Conservation (phyloP, 2,329 filamentous ascomycete genomes). For the Microdochium trichocladiopsis region DNA sequence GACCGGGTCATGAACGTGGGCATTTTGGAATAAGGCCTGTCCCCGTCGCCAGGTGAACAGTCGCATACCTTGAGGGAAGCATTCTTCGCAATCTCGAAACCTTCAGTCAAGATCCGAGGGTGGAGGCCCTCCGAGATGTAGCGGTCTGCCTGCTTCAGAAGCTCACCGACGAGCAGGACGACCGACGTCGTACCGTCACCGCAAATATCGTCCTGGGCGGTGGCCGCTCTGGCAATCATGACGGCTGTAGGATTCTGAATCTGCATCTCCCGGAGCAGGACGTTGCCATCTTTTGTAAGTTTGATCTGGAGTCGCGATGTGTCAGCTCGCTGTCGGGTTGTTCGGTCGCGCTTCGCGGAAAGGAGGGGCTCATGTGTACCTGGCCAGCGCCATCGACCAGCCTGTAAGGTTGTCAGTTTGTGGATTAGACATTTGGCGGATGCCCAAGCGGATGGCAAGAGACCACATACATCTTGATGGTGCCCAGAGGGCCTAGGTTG, state of each 20-base stretch:
- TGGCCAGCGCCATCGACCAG: constrained; percentile 64
- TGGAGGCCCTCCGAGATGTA: constrained; percentile 97
- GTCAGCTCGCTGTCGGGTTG: constrained; percentile 8
- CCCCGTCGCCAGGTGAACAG: too few relatives aligned
- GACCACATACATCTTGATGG: constrained; percentile 77
- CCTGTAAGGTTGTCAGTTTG: constrained; percentile 32
- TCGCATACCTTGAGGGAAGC: constrained; percentile 72
- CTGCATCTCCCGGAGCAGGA: constrained; percentile 73
- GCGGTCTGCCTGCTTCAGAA: constrained; percentile 94
- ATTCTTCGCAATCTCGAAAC: constrained; percentile 92
- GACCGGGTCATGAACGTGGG: constrained; percentile 2
- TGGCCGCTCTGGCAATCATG: constrained; percentile 76
- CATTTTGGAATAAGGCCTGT: background rate
- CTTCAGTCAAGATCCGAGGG: constrained; percentile 92
- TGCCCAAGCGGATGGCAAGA: constrained; percentile 2
- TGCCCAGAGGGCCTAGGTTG: constrained; percentile 88
- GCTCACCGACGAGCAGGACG: constrained; percentile 89
- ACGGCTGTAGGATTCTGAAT: constrained; percentile 98
- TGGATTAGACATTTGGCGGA: background rate
- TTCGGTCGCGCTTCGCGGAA: constrained; percentile 3
- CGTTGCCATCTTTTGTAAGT: constrained; percentile 97
- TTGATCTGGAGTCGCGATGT: constrained; percentile 66
- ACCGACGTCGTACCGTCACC: constrained; percentile 97
- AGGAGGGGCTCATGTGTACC: constrained; percentile 33
- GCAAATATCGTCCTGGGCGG: constrained; percentile 96